Evolutionary conservation across 495 filamentous ascomycete species (phyloP), one percentile per base, ranked within the genome.

Genomic region (Sordaria brevicollis): DNA sequence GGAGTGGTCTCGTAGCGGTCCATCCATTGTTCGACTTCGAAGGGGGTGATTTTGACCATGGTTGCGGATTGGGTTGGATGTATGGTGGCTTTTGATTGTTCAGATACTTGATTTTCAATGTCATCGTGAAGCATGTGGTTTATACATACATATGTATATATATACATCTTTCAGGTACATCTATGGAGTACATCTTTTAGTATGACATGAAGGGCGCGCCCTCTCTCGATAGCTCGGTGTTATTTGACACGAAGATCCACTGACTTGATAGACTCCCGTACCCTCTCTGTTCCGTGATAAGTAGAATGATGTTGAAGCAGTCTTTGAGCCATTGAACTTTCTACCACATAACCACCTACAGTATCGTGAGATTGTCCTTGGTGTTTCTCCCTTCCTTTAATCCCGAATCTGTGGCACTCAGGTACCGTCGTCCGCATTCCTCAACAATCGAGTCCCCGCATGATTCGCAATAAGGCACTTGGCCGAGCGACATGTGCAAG

Each of bases 1-100:
- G 82, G 83, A 5, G 85, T 89, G 9, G 77, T 86, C 74, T 97
- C 92, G 78, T 93, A 89, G 67, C 86, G 81, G 84, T 95, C 91
- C 93, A 97, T 96, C 92, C 93, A 97, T 88, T 96, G 88, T 81
- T 96, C 92, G 13, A 96, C 90, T 29, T 88, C 87, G 76, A 96
- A 96, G 19, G 86, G 80, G 65, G 86, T 80, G 72, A 93, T 85
- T 72, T 88, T 85, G 35, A 93, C 90, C 89, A 93, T 92, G n/a
- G n/a, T 57, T 25, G 62, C 81, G 75, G 13, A 38, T 25, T 21
- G 3, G n/a, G 13, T 67, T 13, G 9, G 33, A 29, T n/a, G 65
- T 3, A 57, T 5, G n/a, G n/a, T n/a, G n/a, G n/a, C n/a, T n/a
- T n/a, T n/a, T n/a, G n/a, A n/a, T n/a, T n/a, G n/a, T n/a, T n/a